Conservation (phyloP, 352 stramenopile genomes). For the Globisporangium apiculatum region DNA sequence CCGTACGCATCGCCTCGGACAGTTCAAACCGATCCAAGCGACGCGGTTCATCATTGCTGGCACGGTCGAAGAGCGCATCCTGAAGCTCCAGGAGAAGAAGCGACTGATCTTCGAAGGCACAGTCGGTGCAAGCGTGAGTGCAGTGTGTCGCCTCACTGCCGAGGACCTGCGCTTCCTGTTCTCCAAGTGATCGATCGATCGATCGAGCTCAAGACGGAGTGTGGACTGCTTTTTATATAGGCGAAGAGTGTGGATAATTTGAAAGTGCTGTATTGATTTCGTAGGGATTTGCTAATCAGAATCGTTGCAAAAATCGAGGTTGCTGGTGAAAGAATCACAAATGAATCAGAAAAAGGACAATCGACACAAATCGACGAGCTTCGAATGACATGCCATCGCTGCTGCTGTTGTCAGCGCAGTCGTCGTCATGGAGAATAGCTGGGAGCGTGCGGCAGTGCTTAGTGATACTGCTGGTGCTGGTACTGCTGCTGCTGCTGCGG, state of each 20-base stretch:
- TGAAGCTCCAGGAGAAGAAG: slow-evolving; percentile 94
- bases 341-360: slow-evolving; percentile 9
- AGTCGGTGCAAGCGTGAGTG: slow-evolving; percentile 89
- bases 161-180: slow-evolving; percentile 94
- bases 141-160: slow-evolving; percentile 88
- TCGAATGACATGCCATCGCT: neutral
- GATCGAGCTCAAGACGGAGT: too few species aligned
- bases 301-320: neutral
- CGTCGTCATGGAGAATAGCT: slow-evolving; percentile 16
- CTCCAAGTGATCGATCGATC: slow-evolving; percentile 18
- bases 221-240: too few species aligned
- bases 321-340: neutral
- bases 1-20: slow-evolving; percentile 96
- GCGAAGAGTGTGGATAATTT: too few species aligned
- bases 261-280: neutral
- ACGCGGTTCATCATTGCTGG: slow-evolving; percentile 97
- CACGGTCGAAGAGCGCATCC: slow-evolving; percentile 97
- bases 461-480: slow-evolving; percentile 25
- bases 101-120: slow-evolving; percentile 98
- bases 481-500: slow-evolving; percentile 9
- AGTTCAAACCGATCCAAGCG: slow-evolving; percentile 96
- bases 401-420: slow-evolving; percentile 7
- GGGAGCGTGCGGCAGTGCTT: neutral
- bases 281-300: neutral
- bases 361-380: slow-evolving; percentile 8